phyloP scores from a whole-genome alignment of 164 flowering plant species.

The Brasenia schreberi region DNA sequence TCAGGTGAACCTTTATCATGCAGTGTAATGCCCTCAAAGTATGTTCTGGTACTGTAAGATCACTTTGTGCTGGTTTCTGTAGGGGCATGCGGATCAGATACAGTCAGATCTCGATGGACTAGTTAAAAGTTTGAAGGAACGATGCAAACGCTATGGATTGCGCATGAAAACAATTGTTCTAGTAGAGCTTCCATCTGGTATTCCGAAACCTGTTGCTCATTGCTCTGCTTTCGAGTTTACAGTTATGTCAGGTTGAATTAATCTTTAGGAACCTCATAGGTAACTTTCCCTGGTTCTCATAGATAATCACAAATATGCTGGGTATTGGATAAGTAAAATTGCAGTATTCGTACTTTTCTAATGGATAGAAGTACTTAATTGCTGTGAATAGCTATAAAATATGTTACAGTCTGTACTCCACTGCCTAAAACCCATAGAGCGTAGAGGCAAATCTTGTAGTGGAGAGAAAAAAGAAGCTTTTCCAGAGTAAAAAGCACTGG shows the following conservation, averaged over 20 bases:
- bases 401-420: too few relatives aligned
- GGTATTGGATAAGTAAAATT: too few relatives aligned
- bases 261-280: not conserved
- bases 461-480: too few relatives aligned
- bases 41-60: not conserved
- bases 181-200: slow-evolving; percentile 94
- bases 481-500: too few relatives aligned
- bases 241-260: too few relatives aligned
- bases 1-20: slow-evolving; percentile 36
- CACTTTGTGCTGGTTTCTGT: slow-evolving; percentile 9
- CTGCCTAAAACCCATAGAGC: too few relatives aligned
- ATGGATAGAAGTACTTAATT: too few relatives aligned
- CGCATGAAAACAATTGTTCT: slow-evolving; percentile 63
- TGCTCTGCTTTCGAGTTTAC: not conserved
- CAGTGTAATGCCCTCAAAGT: not conserved
- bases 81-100: slow-evolving; percentile 69
- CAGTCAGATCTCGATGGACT: slow-evolving; percentile 76
- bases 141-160: slow-evolving; percentile 87
- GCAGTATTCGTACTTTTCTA: too few relatives aligned
- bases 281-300: too few relatives aligned
- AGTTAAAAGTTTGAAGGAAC: slow-evolving; percentile 68
- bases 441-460: too few relatives aligned
- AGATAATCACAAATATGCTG: too few relatives aligned
- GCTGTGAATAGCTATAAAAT: too few relatives aligned
- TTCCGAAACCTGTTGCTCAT: not conserved